Conservation (phyloP, 2,329 filamentous ascomycete genomes). For the Microdochium nivale region DNA sequence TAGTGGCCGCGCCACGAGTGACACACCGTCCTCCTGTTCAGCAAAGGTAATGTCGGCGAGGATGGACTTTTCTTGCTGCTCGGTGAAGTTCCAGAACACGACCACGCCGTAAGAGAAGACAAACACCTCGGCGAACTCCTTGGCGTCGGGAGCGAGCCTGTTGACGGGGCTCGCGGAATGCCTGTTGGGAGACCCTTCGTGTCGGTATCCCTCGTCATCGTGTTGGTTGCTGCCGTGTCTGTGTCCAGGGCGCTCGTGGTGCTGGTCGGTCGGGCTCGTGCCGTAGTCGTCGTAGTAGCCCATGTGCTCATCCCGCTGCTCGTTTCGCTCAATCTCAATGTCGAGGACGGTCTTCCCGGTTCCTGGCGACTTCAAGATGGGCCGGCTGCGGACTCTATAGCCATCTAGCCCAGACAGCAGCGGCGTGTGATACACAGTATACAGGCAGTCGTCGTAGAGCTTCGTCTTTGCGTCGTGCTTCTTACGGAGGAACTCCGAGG, state of each 20-base stretch:
- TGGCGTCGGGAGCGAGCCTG: conserved; percentile 59
- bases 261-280: conserved; percentile 21
- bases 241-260: conserved; percentile 9
- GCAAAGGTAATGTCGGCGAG: conserved; percentile 91
- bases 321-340: conserved; percentile 91
- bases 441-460: conserved; percentile 94
- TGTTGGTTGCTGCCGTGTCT: conserved; percentile 14
- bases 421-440: conserved; percentile 89
- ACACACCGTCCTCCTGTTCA: conserved; percentile 51
- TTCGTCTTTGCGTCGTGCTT: conserved; percentile 89
- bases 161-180: conserved; percentile 40
- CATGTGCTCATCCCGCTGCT: conserved; percentile 80
- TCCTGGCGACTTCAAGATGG: conserved; percentile 84
- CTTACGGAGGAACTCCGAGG: conserved; percentile 81
- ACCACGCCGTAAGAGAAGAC: conserved; percentile 96
- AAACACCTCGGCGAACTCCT: conserved; percentile 89
- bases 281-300: conserved; percentile 71
- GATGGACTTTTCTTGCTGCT: conserved; percentile 92
- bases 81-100: conserved; percentile 98
- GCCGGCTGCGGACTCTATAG: conserved; percentile 81
- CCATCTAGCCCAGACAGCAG: conserved; percentile 79
- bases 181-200: conserved; percentile 20
- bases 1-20: conserved; percentile 70
- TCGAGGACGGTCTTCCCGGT: conserved; percentile 84
- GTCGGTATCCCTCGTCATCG: conserved; percentile 12